Percentiles rank a stretch among this genome's conserved stretches.
Conservation (phyloP, 2,329 filamentous ascomycete genomes). For the Blastomyces emzantsi region DNA sequence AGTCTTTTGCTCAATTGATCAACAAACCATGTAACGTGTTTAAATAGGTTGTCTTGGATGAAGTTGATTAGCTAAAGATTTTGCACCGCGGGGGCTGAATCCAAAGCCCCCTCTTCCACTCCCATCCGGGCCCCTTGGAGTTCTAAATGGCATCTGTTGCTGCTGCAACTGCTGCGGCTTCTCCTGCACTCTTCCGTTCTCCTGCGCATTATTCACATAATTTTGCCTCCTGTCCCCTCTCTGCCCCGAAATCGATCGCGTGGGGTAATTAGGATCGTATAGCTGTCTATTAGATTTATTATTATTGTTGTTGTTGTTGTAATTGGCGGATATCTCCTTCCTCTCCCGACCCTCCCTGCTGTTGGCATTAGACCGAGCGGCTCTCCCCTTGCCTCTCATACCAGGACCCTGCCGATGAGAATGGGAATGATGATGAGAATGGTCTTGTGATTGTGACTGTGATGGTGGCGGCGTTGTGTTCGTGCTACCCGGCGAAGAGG, state of each 20-base stretch:
- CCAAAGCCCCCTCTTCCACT: slow-evolving; percentile 70
- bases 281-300: slow-evolving; percentile 47
- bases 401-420: slow-evolving; percentile 30
- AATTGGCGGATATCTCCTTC: slow-evolving; percentile 32
- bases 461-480: slow-evolving; percentile 49
- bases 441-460: slow-evolving; percentile 8
- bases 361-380: slow-evolving; percentile 16
- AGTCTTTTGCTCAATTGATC: neutral
- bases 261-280: slow-evolving; percentile 65
- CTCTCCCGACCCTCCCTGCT: slow-evolving; percentile 35
- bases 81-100: slow-evolving; percentile 58
- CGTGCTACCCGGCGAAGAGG: slow-evolving; percentile 48
- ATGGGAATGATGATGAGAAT: slow-evolving; percentile 19
- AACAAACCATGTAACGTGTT: neutral
- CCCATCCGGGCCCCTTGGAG: slow-evolving; percentile 68
- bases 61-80: slow-evolving; percentile 11
- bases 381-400: slow-evolving; percentile 40
- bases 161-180: slow-evolving; percentile 19
- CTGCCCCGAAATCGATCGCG: slow-evolving; percentile 51
- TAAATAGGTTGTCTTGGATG: neutral
- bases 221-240: slow-evolving; percentile 23
- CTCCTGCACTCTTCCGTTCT: neutral
- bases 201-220: neutral
- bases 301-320: slow-evolving; percentile 1
- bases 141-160: slow-evolving; percentile 55